Conservation (phyloP, 768 basidiomycete genomes). For the Fibroporia radiculosa region DNA sequence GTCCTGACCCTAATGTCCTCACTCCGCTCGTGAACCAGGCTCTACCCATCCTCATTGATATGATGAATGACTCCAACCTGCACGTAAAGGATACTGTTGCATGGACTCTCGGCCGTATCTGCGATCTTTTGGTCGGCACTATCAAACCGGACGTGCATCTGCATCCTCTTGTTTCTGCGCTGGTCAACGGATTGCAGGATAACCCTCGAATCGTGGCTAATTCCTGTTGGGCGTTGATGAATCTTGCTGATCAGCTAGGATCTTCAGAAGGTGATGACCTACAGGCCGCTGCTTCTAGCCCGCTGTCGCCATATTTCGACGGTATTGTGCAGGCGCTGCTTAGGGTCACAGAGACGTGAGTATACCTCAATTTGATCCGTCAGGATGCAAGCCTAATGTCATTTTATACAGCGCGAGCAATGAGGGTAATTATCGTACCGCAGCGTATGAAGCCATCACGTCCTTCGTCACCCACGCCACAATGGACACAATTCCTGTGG, state of each 20-base stretch:
- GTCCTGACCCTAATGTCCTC: constrained; percentile 83
- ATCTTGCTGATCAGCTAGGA: constrained; percentile 85
- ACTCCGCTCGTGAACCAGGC: constrained; percentile 92
- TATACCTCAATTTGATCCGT: constrained; percentile 2
- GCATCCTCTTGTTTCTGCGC: constrained; percentile 71
- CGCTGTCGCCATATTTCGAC: constrained; percentile 85
- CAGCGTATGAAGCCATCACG: constrained; percentile 93
- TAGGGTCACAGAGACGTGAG: constrained; percentile 80
- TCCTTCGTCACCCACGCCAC: constrained; percentile 79
- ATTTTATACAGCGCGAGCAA: constrained; percentile 54
- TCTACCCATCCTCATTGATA: constrained; percentile 85
- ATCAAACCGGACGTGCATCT: constrained; percentile 90
- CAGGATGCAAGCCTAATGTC: background rate
- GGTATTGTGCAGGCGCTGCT: constrained; percentile 80
- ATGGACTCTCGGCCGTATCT: constrained; percentile 95
- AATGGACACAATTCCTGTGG: constrained; percentile 68
- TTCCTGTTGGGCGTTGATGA: constrained; percentile 96
- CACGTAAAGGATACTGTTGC: constrained; percentile 97
- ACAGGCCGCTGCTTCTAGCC: constrained; percentile 47
- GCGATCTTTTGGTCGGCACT: constrained; percentile 75
- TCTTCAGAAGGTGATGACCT: constrained; percentile 57
- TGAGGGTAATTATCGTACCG: constrained; percentile 88
- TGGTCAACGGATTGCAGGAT: constrained; percentile 75
- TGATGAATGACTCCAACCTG: constrained; percentile 82
- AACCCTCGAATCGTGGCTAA: constrained; percentile 83